These are phyloP conservation scores for Nitzschia sp. DNA, from an alignment of 108 stramenopile species.

Conservation along the genomic window DNA sequence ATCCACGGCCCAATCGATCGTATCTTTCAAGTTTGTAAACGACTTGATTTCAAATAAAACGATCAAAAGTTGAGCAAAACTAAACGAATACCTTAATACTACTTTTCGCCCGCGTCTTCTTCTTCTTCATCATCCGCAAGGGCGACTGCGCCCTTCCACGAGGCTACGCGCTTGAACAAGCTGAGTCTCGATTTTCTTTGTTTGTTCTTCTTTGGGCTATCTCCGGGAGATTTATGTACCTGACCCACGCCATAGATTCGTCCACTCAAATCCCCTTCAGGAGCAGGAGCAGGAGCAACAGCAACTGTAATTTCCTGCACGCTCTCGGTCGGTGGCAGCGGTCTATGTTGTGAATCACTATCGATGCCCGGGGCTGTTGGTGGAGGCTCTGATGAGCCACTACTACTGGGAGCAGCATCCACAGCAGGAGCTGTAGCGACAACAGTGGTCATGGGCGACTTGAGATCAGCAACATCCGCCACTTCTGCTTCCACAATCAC, in stretches of 20 bases:
- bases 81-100: neutral
- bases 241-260: slow-evolving; percentile 3
- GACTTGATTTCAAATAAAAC: neutral
- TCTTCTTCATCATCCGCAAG: slow-evolving; percentile 7
- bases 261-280: neutral
- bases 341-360: too few relatives aligned
- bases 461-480: neutral
- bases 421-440: neutral
- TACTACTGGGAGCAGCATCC: neutral
- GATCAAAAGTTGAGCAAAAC: neutral
- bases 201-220: neutral
- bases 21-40: slow-evolving; percentile 14
- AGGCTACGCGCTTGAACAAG: neutral
- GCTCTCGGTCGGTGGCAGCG: neutral
- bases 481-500: neutral
- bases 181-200: neutral
- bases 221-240: neutral
- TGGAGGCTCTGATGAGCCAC: neutral
- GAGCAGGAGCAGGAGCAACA: neutral
- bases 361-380: neutral
- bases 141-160: slow-evolving; percentile 5
- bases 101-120: neutral
- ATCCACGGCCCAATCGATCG: slow-evolving; percentile 45
- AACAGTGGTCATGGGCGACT: neutral
- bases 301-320: neutral